Evolutionary conservation across 176 grass and related monocot genomes (phyloP), one percentile per base, ranked within the genome.

Genomic region (Cenchrus americanus): DNA sequence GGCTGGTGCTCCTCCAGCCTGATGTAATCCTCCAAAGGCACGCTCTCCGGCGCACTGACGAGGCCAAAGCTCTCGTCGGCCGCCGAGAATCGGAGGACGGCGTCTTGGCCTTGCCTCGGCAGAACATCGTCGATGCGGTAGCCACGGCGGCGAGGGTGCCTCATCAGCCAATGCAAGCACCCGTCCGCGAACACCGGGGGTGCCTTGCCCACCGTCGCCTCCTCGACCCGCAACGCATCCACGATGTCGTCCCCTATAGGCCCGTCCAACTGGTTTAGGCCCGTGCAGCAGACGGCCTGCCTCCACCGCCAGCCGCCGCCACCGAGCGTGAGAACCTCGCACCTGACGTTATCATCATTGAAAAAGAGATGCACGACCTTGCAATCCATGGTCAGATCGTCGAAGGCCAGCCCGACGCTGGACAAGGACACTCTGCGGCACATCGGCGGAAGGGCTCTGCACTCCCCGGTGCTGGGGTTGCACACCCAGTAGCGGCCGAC

Each of bases 381-480:
- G 22, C 9, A 30, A 52, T 82, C 51, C 3, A 48, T 48, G 40
- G 66, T 49, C 1, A 9, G 54, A 9, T 48, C 41, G 22, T 72
- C 80, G 6, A 48, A 8, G 6, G 18, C 80, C 14, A 82, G 80
- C 15, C 67, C 52, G n/a, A 41, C 80, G 52, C 53, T 82, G 7
- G 80, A 82, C 8, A 18, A 0, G 1, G 0, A 13, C 13, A 55
- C 1, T n/a, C 15, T 2, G 0, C 30, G 30, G 66, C 5, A 53
- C 22, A 12, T 2, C 47, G 47, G 67, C 22, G 47, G 66, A 82
- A 37, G 8, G 8, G n/a, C 40, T n/a, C 14, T 27, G 53, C 51
- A 46, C 53, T 82, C 80, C 22, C 80, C 80, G 40, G 80, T 82
- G 80, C 80, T 82, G 8, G 80, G 80, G 66, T 82, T 82, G 12